Evolutionary conservation across 2,329 filamentous ascomycete genomes (phyloP), one percentile per base, ranked within the genome.

Genomic region (Onygenales sp.): DNA sequence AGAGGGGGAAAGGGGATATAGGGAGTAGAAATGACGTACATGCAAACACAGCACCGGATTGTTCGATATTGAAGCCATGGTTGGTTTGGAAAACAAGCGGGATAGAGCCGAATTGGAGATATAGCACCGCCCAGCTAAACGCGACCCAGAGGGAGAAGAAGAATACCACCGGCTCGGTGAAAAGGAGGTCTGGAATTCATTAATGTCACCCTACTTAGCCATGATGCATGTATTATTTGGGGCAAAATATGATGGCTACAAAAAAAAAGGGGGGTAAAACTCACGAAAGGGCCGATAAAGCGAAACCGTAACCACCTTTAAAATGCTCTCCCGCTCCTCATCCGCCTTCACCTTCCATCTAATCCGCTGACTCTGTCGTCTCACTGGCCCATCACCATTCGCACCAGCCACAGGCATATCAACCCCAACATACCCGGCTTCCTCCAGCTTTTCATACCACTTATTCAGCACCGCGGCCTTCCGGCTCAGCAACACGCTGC

Each of bases 51-150:
- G 83, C 81, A 50, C 87, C 87, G 1, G 80, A 78, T 66, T 88
- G 76, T 57, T 86, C 76, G 38, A 84, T 71, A 55, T 76, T 78
- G 72, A 94, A 92, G 59, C 74, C 71, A 65, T 92, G 83, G 44
- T 81, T 83, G 5, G 74, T 78, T 21, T 74, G 64, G 69, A 93
- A 94, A 27, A 95, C 83, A 3, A 93, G 78, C 0, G 90, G 88
- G 5, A 95, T 81, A 1, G 88, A 86, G 11, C 82, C 82, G 60
- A 95, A 92, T 10, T 86, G 89, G 14, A 95, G 75, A 67, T 95
- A 96, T 0, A 96, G 79, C 0, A 95, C 80, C 0, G 86, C 89
- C 91, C 91, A 96, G 17, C 85, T 85, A 67, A 96, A 96, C 0
- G 88, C 79, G 0, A 90, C 85, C 91, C 91, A 96, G 0, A 95